Evolutionary conservation across 2,329 filamentous ascomycete genomes (phyloP).

Genomic region (Claviceps humidiphila): DNA sequence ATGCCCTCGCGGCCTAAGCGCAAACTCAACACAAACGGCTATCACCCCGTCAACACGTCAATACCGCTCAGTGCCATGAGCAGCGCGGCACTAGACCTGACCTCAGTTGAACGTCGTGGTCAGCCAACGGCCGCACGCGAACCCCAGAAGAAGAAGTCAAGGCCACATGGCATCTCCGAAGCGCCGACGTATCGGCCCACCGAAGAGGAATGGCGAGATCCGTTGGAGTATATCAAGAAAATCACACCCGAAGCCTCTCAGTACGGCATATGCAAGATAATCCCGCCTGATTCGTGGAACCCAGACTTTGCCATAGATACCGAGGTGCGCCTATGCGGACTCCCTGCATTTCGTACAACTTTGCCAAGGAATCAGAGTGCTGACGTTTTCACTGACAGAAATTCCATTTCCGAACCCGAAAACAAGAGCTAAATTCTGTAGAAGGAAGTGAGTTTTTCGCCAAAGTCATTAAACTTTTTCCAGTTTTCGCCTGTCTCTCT

Average conservation of each 20-base stretch:
- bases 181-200: conserved; percentile 85
- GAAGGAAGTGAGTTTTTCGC: conserved; percentile 68
- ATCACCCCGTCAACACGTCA: conserved; percentile 36
- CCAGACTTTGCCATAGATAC: conserved; percentile 94
- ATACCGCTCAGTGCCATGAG: conserved; percentile 42
- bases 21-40: conserved; percentile 41
- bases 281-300: conserved; percentile 88
- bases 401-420: conserved; percentile 92
- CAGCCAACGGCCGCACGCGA: conserved; percentile 67
- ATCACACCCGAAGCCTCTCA: conserved; percentile 75
- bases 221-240: conserved; percentile 84
- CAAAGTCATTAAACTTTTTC: background rate
- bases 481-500: background rate
- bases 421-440: conserved; percentile 93
- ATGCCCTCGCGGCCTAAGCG: conserved; percentile 33
- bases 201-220: conserved; percentile 88
- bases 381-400: conserved; percentile 38
- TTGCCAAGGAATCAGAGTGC: background rate
- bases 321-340: conserved; percentile 45
- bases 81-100: conserved; percentile 60
- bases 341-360: conserved; percentile 4
- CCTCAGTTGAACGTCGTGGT: conserved; percentile 82
- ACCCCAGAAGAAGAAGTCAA: conserved; percentile 59
- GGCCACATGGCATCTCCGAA: conserved; percentile 75
- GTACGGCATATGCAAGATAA: conserved; percentile 90